A percentile compares a stretch with the other conserved stretches of the same genome.
Evolutionary conservation across 2,329 filamentous ascomycete species (phyloP).

Genomic region (Fusarium tupiense): DNA sequence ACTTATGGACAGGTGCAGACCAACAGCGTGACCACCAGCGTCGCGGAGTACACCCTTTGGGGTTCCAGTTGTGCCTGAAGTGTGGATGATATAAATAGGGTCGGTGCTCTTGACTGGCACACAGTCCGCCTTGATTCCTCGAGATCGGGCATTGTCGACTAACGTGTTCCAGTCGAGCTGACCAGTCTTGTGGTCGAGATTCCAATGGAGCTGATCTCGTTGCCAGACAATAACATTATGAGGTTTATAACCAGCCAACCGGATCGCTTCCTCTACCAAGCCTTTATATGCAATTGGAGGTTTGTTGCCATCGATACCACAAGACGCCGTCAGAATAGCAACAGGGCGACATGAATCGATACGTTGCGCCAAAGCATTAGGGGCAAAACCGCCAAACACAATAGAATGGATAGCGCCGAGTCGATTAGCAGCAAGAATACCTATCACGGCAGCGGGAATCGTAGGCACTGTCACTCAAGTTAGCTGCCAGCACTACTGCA

Average conservation of each 20-base stretch:
- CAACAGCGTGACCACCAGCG: conserved; percentile 87
- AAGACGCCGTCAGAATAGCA: conserved; percentile 86
- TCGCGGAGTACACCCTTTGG: conserved; percentile 87
- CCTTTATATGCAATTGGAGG: conserved; percentile 80
- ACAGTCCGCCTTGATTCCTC: conserved; percentile 75
- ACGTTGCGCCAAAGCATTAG: conserved; percentile 82
- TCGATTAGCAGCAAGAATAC: conserved; percentile 81
- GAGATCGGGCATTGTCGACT: conserved; percentile 73
- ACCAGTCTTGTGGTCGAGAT: conserved; percentile 72
- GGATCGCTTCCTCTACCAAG: conserved; percentile 78
- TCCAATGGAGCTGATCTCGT: conserved; percentile 79
- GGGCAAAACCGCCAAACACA: conserved; percentile 92
- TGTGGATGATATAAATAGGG: conserved; percentile 90
- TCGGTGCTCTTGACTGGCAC: conserved; percentile 83
- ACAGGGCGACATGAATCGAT: conserved; percentile 84
- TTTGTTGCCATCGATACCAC: conserved; percentile 88
- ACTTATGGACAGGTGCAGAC: conserved; percentile 81
- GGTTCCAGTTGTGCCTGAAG: conserved; percentile 81
- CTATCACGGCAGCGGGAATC: conserved; percentile 89
- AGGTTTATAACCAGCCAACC: conserved; percentile 76
- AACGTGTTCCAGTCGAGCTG: conserved; percentile 84
- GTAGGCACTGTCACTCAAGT: conserved; percentile 79
- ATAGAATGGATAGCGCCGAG: conserved; percentile 90
- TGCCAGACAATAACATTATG: conserved; percentile 83
- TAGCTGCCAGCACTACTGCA: neutral